phyloP scores from a whole-genome alignment of 2,329 filamentous ascomycete species.

The Phoma sp. region DNA sequence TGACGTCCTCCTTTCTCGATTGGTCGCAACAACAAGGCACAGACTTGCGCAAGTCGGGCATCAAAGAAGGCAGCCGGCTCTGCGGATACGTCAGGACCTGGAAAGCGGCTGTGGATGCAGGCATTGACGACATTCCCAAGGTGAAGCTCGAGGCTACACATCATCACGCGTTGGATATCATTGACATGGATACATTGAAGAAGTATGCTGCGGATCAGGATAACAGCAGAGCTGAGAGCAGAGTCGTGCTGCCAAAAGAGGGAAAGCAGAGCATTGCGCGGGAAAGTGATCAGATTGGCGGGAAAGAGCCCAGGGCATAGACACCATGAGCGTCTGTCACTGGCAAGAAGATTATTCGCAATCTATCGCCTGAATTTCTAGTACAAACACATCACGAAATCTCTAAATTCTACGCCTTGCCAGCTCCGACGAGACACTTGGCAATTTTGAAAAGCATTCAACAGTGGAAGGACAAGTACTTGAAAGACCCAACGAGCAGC shows the following conservation, averaged over 20 bases:
- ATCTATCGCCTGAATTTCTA: no score
- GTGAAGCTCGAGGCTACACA: slow-evolving; percentile 60
- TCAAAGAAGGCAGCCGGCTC: slow-evolving; percentile 63
- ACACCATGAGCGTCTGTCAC: background rate
- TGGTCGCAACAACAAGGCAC: slow-evolving; percentile 63
- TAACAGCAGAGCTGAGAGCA: slow-evolving; percentile 7
- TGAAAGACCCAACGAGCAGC: no score
- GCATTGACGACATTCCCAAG: slow-evolving; percentile 39
- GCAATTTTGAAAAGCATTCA: no score
- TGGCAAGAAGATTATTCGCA: no score
- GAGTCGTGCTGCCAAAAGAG: slow-evolving; percentile 17
- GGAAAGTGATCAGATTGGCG: slow-evolving; percentile 33
- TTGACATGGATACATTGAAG: slow-evolving; percentile 56
- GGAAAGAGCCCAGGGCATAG: slow-evolving; percentile 33
- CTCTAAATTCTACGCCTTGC: no score
- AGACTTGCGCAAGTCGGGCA: slow-evolving; percentile 60
- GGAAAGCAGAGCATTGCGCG: slow-evolving; percentile 16
- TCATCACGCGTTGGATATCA: slow-evolving; percentile 55
- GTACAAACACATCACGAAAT: no score
- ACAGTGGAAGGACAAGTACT: no score
- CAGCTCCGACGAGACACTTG: no score
- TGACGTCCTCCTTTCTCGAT: slow-evolving; percentile 66
- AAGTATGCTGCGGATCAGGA: slow-evolving; percentile 53
- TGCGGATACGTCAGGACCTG: slow-evolving; percentile 64
- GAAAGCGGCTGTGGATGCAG: slow-evolving; percentile 52